Evolutionary conservation across 2,329 filamentous ascomycete species (phyloP).

Genomic region (Huntiella decipiens): DNA sequence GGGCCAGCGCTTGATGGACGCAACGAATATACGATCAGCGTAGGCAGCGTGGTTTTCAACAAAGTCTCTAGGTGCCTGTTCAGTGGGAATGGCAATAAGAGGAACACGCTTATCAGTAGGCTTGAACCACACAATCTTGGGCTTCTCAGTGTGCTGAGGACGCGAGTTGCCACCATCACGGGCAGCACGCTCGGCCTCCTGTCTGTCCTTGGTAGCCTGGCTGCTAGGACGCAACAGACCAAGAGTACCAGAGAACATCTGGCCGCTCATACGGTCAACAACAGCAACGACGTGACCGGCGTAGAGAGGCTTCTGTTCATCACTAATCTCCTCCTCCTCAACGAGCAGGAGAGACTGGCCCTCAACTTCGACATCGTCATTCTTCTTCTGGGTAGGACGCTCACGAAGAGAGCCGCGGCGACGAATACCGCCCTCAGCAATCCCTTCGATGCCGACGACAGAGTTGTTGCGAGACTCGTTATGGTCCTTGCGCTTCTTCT

Average conservation of each 20-base stretch:
- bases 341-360: conserved; percentile 91
- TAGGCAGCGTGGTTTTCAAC: conserved; percentile 98
- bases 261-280: conserved; percentile 86
- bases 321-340: conserved; percentile 96
- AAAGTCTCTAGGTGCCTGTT: conserved; percentile 92
- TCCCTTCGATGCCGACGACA: conserved; percentile 50
- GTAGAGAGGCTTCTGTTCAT: conserved; percentile 93
- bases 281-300: conserved; percentile 95
- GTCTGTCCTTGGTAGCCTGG: conserved; percentile 98
- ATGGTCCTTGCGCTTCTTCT: conserved; percentile 99
- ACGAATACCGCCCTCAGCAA: conserved; percentile 65
- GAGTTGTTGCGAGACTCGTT: conserved; percentile 71
- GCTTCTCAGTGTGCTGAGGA: conserved; percentile 60
- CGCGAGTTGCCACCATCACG: conserved; percentile 47
- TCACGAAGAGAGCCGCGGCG: conserved; percentile 89
- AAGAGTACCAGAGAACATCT: conserved; percentile 97
- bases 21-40: conserved; percentile 92
- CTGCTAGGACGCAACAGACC: conserved; percentile 88
- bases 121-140: conserved; percentile 99
- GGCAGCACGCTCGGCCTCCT: conserved; percentile 86
- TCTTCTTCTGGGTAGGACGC: conserved; percentile 98
- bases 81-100: conserved; percentile 91
- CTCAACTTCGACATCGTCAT: conserved; percentile 96
- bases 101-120: conserved; percentile 97
- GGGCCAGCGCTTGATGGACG: conserved; percentile 98